Conservation (phyloP, 139 green algal genomes). For the Coccomyxa sp. region DNA sequence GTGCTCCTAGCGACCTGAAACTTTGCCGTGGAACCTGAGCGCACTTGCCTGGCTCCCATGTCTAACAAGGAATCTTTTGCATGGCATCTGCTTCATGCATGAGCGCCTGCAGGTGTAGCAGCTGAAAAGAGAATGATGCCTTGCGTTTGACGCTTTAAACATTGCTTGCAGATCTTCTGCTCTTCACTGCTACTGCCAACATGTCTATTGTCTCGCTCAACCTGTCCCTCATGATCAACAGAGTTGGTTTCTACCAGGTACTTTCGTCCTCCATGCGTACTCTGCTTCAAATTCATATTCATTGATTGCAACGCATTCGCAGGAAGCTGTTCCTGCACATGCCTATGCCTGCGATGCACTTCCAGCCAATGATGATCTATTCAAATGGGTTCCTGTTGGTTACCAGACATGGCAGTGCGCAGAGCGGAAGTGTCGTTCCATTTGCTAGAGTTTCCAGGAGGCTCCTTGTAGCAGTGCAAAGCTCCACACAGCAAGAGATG, state of each 20-base stretch:
- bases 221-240: slow-evolving; percentile 66
- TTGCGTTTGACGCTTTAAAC: neutral
- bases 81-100: neutral
- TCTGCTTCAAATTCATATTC: too few relatives aligned
- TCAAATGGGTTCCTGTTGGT: too few relatives aligned
- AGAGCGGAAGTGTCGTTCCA: neutral
- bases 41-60: too few relatives aligned
- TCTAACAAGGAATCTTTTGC: neutral
- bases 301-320: too few relatives aligned
- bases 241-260: slow-evolving; percentile 58
- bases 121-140: neutral
- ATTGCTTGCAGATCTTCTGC: slow-evolving; percentile 34
- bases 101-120: too few relatives aligned
- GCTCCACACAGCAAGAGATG: neutral
- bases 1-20: neutral
- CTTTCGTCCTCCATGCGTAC: neutral
- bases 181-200: slow-evolving; percentile 53
- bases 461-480: too few relatives aligned
- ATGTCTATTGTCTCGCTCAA: slow-evolving; percentile 66
- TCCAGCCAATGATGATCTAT: too few relatives aligned
- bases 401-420: too few relatives aligned
- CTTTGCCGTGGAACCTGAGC: neutral
- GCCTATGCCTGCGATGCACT: too few relatives aligned
- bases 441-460: neutral
- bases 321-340: too few relatives aligned